Evolutionary conservation across 2,329 filamentous ascomycete species (phyloP), one percentile per base, ranked within the genome.

Genomic region (Pseudogymnoascus sp.): DNA sequence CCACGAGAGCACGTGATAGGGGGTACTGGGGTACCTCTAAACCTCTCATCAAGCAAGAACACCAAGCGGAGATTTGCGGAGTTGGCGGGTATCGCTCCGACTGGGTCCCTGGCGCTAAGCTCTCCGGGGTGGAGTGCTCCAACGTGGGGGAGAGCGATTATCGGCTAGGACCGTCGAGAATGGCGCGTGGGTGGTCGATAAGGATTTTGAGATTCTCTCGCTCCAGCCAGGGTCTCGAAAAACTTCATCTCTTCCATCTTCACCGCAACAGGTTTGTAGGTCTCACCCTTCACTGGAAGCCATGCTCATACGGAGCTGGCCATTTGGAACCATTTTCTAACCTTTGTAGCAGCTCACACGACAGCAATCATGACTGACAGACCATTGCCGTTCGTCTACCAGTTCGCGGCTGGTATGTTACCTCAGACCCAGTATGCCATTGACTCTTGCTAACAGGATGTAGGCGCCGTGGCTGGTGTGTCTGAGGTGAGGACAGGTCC

Each of bases 401-500:
- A 96, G 81, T 96, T 97, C 82, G 89, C 88, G 76, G 93, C 93
- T 74, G 93, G 93, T 87, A 74, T 74, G 85, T 80, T 41, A 63
- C 61, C 64, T 41, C 33, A 55, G 45, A 52, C 61, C 35, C 67
- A 69, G 69, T 64, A 65, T 65, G 66, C 67, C 65, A 66, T 68
- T 66, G 67, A 68, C 49, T 33, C 16, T 55, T 69, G 65, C 69
- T 67, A 18, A 71, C 71, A 66, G 45, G 66, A 65, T 69, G 38
- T 70, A 90, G 88, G 89, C 80, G 95, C 95, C 75, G 90, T 99
- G 75, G 95, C 95, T 74, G 95, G 95, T 82, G 93, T 99, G 68
- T 97, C 93, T 71, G 95, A 99, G 85, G 92, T 93, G 81, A 78
- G 88, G 80, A 52, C 55, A 28, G 41, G 37, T 16, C 33, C 5